A percentile compares a stretch with the other conserved stretches of the same genome.
Conservation (phyloP, 2,329 filamentous ascomycete genomes). For the Cladorrhinum sp. region DNA sequence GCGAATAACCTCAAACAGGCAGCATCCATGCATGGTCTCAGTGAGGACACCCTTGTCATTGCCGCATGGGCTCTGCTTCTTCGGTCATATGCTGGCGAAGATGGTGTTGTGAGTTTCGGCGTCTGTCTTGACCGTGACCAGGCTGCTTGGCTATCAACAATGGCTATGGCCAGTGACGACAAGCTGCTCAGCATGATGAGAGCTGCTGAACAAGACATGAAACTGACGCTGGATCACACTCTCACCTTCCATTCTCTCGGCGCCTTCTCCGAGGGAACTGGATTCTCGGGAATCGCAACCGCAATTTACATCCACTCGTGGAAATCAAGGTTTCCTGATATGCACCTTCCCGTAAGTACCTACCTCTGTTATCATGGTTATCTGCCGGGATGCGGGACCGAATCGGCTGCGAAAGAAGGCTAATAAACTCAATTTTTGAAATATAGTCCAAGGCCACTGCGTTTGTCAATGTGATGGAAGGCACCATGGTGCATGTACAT, state of each 20-base stretch:
- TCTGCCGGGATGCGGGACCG: neutral
- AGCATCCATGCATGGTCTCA: slow-evolving; percentile 8
- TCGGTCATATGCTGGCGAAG: slow-evolving; percentile 13
- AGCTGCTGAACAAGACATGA: slow-evolving; percentile 14
- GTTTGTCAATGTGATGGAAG: slow-evolving; percentile 10
- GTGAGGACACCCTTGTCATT: slow-evolving; percentile 9
- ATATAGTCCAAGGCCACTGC: slow-evolving; percentile 10
- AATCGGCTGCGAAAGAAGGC: neutral
- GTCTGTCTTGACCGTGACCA: slow-evolving; percentile 14
- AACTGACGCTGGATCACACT: slow-evolving; percentile 11
- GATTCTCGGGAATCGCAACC: neutral
- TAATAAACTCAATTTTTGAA: neutral
- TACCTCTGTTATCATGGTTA: neutral
- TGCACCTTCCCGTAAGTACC: slow-evolving; percentile 13
- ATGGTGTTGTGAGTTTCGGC: slow-evolving; percentile 9
- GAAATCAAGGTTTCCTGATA: slow-evolving; percentile 9
- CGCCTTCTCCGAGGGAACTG: slow-evolving; percentile 8
- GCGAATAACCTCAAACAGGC: slow-evolving; percentile 10
- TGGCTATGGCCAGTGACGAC: slow-evolving; percentile 10
- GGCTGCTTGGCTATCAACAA: slow-evolving; percentile 12
- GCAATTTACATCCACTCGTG: slow-evolving; percentile 10
- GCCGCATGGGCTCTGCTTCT: slow-evolving; percentile 14
- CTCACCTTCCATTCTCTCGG: slow-evolving; percentile 12
- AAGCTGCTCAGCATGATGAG: slow-evolving; percentile 11
- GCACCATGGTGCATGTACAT: slow-evolving; percentile 12